Percentiles rank a stretch among this genome's conserved stretches.
Conservation (phyloP, 2,329 filamentous ascomycete genomes). For the Achaetomium macrosporum region DNA sequence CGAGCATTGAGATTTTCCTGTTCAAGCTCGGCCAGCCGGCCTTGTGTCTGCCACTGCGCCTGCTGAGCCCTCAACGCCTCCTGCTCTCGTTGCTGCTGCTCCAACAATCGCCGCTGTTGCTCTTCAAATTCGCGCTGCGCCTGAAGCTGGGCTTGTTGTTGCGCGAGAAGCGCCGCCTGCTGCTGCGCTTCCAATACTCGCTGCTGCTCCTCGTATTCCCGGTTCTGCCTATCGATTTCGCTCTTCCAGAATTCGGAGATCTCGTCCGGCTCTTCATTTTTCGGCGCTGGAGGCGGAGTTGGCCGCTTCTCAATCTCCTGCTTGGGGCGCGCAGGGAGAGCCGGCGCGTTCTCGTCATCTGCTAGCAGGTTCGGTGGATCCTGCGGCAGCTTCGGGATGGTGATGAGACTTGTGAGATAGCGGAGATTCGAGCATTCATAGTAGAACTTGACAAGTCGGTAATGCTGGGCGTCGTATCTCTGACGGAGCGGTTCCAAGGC, state of each 20-base stretch:
- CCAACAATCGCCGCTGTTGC: constrained; percentile 78
- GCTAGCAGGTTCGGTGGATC: constrained; percentile 84
- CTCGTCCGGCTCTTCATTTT: constrained; percentile 78
- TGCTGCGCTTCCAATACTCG: constrained; percentile 80
- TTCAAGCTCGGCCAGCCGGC: constrained; percentile 90
- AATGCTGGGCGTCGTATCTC: constrained; percentile 92
- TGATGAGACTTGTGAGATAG: constrained; percentile 93
- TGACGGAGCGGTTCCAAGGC: constrained; percentile 81
- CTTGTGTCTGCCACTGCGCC: constrained; percentile 88
- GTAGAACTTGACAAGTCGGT: constrained; percentile 95
- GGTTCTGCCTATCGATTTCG: constrained; percentile 83
- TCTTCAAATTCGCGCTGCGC: constrained; percentile 95
- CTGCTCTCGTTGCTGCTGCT: constrained; percentile 86
- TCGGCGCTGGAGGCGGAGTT: constrained; percentile 61
- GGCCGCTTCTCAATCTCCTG: constrained; percentile 64
- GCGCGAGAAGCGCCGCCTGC: constrained; percentile 70
- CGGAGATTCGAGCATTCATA: constrained; percentile 98
- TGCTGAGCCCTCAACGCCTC: constrained; percentile 86
- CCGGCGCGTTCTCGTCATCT: constrained; percentile 78
- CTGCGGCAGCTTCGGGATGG: constrained; percentile 89
- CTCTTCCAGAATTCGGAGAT: constrained; percentile 98
- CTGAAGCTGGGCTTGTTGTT: constrained; percentile 76
- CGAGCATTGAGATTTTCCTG: constrained; percentile 90
- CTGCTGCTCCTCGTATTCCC: constrained; percentile 94
- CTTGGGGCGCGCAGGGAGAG: constrained; percentile 74